Percentiles rank a stretch among this genome's conserved stretches.
These are phyloP conservation scores for Pseudovirgaria hyperparasitica DNA, from an alignment of 2,329 filamentous ascomycete genomes.

Conservation along the genomic window DNA sequence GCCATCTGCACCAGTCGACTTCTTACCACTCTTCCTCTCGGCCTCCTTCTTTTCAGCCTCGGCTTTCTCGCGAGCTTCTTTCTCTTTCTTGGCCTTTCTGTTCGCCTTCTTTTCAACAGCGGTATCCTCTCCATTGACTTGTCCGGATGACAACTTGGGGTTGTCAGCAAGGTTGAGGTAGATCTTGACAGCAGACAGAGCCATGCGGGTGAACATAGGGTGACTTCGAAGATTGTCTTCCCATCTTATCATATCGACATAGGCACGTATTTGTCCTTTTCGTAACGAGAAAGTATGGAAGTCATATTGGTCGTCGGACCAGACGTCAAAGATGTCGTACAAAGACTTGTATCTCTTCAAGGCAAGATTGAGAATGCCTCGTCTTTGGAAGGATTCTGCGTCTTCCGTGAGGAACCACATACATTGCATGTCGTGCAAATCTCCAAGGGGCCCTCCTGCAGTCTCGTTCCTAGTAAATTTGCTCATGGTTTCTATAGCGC, in stretches of 20 bases:
- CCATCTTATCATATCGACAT: slow-evolving; percentile 94
- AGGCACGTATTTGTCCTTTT: slow-evolving; percentile 89
- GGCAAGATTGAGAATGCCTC: slow-evolving; percentile 70
- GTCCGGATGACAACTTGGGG: slow-evolving; percentile 51
- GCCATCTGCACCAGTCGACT: slow-evolving; percentile 45
- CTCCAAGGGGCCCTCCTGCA: slow-evolving; percentile 72
- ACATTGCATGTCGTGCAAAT: slow-evolving; percentile 96
- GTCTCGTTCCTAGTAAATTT: slow-evolving; percentile 91
- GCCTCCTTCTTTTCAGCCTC: slow-evolving; percentile 70
- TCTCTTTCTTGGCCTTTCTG: slow-evolving; percentile 82
- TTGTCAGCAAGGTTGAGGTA: slow-evolving; percentile 72
- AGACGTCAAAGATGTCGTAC: slow-evolving; percentile 87
- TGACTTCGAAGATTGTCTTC: slow-evolving; percentile 85
- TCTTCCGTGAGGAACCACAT: slow-evolving; percentile 96
- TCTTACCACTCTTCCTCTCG: slow-evolving; percentile 50
- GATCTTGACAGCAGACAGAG: slow-evolving; percentile 65
- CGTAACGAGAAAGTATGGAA: slow-evolving; percentile 97
- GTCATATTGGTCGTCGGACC: slow-evolving; percentile 98
- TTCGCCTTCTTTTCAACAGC: slow-evolving; percentile 72
- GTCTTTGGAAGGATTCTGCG: slow-evolving; percentile 74
- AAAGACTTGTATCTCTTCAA: slow-evolving; percentile 86
- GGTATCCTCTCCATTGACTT: slow-evolving; percentile 45
- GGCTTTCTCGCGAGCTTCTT: slow-evolving; percentile 57
- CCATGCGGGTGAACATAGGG: slow-evolving; percentile 80
- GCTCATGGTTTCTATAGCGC: slow-evolving; percentile 75